Evolutionary conservation across 108 stramenopile species (phyloP), one percentile per base, ranked within the genome.

Genomic region (Chaetoceros tenuissimus): DNA sequence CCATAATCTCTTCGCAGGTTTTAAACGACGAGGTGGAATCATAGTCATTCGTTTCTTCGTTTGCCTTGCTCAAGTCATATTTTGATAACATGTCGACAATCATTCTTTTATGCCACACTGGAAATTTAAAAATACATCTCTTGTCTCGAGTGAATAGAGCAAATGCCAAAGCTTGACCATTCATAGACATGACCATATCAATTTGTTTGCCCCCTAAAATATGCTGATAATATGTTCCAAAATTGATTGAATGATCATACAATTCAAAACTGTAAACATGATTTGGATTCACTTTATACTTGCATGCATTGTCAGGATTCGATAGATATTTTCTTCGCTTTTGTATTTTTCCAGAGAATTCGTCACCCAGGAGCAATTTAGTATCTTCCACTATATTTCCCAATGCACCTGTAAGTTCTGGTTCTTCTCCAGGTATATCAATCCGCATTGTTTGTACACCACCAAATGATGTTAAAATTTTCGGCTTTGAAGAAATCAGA

Each of bases 221-320:
- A 7, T 46, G 29, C 53, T 24, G 1, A n/a, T 53, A 10, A 19
- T 46, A 53, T 25, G 52, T 23, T 43, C 62, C 62, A 48, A 30
- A 63, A 46, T 63, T 29, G n/a, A 66, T 59, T 3, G 59, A 30
- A 59, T 66, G 25, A 24, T 66, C 58, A 3, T 51, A 66, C 24
- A 43, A 2, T 17, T 66, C 49, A 43, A 59, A 31, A 24, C 56
- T 66, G 31, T 66, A 66, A 16, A 66, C 59, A 2, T 66, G 27
- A 24, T 66, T 58, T 0, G 49, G 20, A 19, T 60, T 28, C 8
- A 45, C 17, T 20, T 7, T 24, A 28, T 59, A 66, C 24, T 66
- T 60, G 20, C 48, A 17, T 40, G 65, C 24, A 25, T 52, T 52
- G 13, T 66, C 58, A 16, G 61, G 61, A n/a, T 62, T 62, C 3